phyloP scores from a whole-genome alignment of 2,329 filamentous ascomycete genomes.

The Aspergillus sp. region DNA sequence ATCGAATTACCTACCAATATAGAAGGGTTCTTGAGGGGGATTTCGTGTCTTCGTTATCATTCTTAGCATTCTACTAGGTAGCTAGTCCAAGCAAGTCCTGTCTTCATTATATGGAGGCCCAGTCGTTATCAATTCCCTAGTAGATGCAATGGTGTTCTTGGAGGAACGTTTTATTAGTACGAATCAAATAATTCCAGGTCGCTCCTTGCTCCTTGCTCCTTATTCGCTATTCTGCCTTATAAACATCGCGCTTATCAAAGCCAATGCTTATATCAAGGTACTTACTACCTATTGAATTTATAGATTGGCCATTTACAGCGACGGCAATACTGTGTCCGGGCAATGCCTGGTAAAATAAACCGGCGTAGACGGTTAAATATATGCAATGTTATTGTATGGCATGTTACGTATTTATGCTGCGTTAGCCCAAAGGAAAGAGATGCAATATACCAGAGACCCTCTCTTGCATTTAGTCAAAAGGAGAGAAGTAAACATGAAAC shows the following conservation, averaged over 20 bases:
- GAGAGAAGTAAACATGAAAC: slow-evolving; percentile 4
- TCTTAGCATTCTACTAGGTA: slow-evolving; percentile 4
- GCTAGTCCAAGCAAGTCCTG: slow-evolving; percentile 6
- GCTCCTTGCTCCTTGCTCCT: background rate
- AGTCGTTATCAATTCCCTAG: background rate
- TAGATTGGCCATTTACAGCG: too few species aligned
- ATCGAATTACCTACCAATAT: slow-evolving; percentile 10
- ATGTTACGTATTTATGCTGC: slow-evolving; percentile 29
- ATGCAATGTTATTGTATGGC: slow-evolving; percentile 24
- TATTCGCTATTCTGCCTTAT: background rate
- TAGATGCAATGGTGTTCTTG: background rate
- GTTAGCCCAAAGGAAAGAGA: slow-evolving; percentile 16
- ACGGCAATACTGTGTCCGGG: too few species aligned
- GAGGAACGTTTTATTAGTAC: background rate
- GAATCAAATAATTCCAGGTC: background rate
- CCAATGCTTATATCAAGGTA: too few species aligned
- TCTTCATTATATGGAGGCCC: background rate
- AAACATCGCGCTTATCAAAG: background rate
- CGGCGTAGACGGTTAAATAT: background rate
- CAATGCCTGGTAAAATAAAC: too few species aligned
- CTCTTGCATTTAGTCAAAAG: slow-evolving; percentile 11
- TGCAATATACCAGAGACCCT: slow-evolving; percentile 4
- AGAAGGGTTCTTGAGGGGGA: slow-evolving; percentile 10
- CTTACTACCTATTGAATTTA: too few species aligned
- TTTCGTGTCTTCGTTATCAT: slow-evolving; percentile 7